Evolutionary conservation across 2,329 filamentous ascomycete genomes (phyloP), one percentile per base, ranked within the genome.

Genomic region (Dichotomopilus funicola): DNA sequence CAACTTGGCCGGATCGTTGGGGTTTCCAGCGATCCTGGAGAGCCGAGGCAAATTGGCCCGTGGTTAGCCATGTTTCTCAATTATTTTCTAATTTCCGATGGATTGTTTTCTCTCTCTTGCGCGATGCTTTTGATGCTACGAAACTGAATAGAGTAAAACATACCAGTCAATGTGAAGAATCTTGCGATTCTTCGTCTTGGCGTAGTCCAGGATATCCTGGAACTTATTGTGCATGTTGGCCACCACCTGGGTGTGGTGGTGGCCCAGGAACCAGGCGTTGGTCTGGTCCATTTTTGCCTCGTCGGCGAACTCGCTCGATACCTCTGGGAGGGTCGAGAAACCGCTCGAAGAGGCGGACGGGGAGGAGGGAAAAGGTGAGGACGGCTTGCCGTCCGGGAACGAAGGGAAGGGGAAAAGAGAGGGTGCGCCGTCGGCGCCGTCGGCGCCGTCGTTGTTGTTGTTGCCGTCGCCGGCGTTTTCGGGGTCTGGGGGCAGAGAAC

Each of bases 81-180:
- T 42, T 42, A 6, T 8, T 10, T 42, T 8, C 7, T n/a, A 11
- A 5, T 42, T 42, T 42, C 40, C 40, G 12, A n/a, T 13, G 12
- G 8, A 12, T 38, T 38, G 37, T 45, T 35, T 42, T 37, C 8
- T 4, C 35, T 48, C n/a, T 12, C 40, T 40, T 8, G 8, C 2
- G 35, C 4, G 4, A 6, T 19, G 8, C 19, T 12, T 13, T 42
- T 13, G 10, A 6, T 42, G 6, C 7, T 42, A 13, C 40, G 6
- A 40, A 9, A n/a, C 9, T 8, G 35, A 36, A 41, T n/a, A 11
- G 13, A 38, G 46, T 7, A 19, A 27, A 35, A 52, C 58, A 38
- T 54, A 60, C 61, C 61, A 62, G 52, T 62, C 61, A 34, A 61
- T 45, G 49, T 62, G 61, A 47, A 59, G 48, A 55, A 62, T 54